Conservation (phyloP, 2,329 filamentous ascomycete genomes). For the Alternaria brassicae region DNA sequence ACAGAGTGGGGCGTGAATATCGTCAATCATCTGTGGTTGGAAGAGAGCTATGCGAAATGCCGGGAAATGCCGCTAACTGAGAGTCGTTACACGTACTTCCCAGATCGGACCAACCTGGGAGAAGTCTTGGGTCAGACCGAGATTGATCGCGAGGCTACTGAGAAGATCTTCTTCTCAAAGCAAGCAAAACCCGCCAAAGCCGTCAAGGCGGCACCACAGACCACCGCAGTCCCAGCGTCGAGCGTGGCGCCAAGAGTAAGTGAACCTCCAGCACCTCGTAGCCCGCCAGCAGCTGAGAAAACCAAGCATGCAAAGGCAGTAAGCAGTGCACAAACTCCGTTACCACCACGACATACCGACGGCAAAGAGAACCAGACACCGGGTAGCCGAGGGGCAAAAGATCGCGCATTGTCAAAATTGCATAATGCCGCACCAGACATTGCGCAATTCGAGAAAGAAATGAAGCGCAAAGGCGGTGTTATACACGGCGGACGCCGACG, state of each 20-base stretch:
- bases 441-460: conserved; percentile 90
- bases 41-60: conserved; percentile 95
- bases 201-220: conserved; percentile 25
- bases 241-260: conserved; percentile 24
- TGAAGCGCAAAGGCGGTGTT: conserved; percentile 76
- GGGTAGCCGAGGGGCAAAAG: conserved; percentile 85
- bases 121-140: conserved; percentile 91
- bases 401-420: conserved; percentile 77
- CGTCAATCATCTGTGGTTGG: conserved; percentile 95
- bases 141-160: conserved; percentile 75
- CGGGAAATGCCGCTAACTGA: conserved; percentile 75
- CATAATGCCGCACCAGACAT: conserved; percentile 84
- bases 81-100: conserved; percentile 83
- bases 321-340: conserved; percentile 59
- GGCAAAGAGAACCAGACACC: conserved; percentile 88
- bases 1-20: conserved; percentile 90
- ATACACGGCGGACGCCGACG: conserved; percentile 60
- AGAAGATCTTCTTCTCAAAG: conserved; percentile 68
- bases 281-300: conserved; percentile 34
- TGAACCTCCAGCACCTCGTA: conserved; percentile 14
- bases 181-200: conserved; percentile 33
- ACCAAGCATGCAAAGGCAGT: conserved; percentile 34
- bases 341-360: conserved; percentile 43
- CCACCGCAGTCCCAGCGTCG: conserved; percentile 27
- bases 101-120: conserved; percentile 85